Conservation (phyloP, 306 rosid species). For the Dalbergia oliveri region DNA sequence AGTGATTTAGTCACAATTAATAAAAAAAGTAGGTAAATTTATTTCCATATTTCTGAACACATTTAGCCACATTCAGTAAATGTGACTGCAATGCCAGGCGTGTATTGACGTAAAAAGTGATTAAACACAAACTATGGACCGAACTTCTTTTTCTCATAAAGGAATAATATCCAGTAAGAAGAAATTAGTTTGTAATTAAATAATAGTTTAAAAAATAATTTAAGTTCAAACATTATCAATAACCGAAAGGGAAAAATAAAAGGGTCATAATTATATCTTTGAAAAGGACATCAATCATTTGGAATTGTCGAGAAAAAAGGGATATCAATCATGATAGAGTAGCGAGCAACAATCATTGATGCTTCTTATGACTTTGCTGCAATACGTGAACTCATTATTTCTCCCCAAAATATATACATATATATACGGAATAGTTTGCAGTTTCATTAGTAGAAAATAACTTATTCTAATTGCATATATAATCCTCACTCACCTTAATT, state of each 20-base stretch:
- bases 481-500: slow-evolving; percentile 39
- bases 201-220: background rate
- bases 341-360: slow-evolving; percentile 38
- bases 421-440: background rate
- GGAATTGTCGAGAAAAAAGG: background rate
- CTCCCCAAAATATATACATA: background rate
- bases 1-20: too few species aligned
- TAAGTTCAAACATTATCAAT: background rate
- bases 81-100: too few species aligned
- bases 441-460: slow-evolving; percentile 44
- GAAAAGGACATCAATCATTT: background rate
- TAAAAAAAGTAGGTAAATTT: too few species aligned
- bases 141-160: background rate
- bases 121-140: background rate
- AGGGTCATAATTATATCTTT: background rate
- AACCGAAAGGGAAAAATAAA: background rate
- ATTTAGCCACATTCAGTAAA: too few species aligned
- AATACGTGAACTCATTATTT: background rate
- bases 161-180: background rate
- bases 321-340: slow-evolving; percentile 22
- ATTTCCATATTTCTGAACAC: too few species aligned
- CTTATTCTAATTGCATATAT: slow-evolving; percentile 6
- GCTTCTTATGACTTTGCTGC: slow-evolving; percentile 1
- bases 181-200: background rate
- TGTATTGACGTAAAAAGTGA: background rate